Evolutionary conservation across 2,329 filamentous ascomycete genomes (phyloP), one percentile per base, ranked within the genome.

Genomic region (Alternaria postmessia): DNA sequence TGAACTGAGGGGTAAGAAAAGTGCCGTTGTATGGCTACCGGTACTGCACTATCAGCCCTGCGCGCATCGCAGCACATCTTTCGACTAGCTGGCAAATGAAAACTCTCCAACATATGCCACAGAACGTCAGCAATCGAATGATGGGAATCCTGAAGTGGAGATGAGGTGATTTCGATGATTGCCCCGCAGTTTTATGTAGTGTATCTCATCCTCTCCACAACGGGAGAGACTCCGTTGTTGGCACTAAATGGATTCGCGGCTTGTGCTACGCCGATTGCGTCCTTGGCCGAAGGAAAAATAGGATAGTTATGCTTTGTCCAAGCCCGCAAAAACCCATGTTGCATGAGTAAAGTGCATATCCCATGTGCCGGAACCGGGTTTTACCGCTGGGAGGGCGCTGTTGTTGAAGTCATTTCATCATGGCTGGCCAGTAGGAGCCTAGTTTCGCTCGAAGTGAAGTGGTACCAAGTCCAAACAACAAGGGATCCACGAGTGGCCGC

Each of bases 341-440:
- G 61, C 67, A 69, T 68, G 52, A 20, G 26, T 26, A 57, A 54
- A 62, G 61, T 54, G 51, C 52, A 57, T 64, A 49, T 67, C 22
- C 59, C 64, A 66, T 69, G 57, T 67, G 61, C 59, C 57, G 61
- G 62, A 63, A 62, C 68, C 67, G 67, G 65, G 28, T 62, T 65
- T 24, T 64, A 54, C 64, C 62, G 64, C 56, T 61, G 48, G 32
- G 28, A 47, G 36, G 47, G 42, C 56, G 55, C 47, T 63, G 52
- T 24, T 53, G 46, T 57, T 46, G n/a, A 64, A 71, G 72, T 75
- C 72, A 69, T 75, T 68, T 68, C 74, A 75, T 76, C 74, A 76
- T 76, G 61, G 62, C 44, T 59, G 61, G 52, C 68, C 68, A 65
- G 63, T 73, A 70, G 59, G 42, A 73, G 72, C 60, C 54, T 69